phyloP scores from a whole-genome alignment of 148 eudicot species.

The Dianthus caryophyllus region DNA sequence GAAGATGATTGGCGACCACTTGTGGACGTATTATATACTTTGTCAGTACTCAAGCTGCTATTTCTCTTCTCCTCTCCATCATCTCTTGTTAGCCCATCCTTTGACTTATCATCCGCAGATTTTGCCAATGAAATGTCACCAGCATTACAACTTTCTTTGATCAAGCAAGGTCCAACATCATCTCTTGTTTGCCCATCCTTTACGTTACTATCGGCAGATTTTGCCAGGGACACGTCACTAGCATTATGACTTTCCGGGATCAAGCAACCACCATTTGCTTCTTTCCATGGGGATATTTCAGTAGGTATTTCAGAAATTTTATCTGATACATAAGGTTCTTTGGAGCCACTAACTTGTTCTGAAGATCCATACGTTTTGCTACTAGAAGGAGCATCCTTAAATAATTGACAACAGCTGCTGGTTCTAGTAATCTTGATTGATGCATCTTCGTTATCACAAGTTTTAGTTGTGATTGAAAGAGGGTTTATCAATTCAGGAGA shows the following conservation, averaged over 20 bases:
- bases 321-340: conserved; percentile 6
- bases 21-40: conserved; percentile 2
- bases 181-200: conserved; percentile 4
- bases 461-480: conserved; percentile 13
- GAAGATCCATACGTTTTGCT: not conserved
- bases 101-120: no score
- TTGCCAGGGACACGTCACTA: conserved; percentile 5
- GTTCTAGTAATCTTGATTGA: conserved; percentile 5
- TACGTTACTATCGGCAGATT: conserved; percentile 8
- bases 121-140: no score
- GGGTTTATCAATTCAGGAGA: conserved; percentile 15
- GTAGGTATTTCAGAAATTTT: conserved; percentile 13
- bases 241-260: conserved; percentile 20
- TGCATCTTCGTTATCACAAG: conserved; percentile 5
- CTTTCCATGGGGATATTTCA: conserved; percentile 6
- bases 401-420: conserved; percentile 12
- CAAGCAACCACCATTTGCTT: conserved; percentile 13
- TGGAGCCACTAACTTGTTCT: conserved; percentile 17
- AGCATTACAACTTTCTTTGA: no score
- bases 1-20: conserved; percentile 9
- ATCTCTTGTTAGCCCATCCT: no score
- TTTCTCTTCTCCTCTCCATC: conserved; percentile 17
- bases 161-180: no score
- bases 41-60: conserved; percentile 11
- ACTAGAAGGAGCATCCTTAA: conserved; percentile 3